Conservation (phyloP, 2,329 filamentous ascomycete genomes). For the Aspergillus carbonarius region DNA sequence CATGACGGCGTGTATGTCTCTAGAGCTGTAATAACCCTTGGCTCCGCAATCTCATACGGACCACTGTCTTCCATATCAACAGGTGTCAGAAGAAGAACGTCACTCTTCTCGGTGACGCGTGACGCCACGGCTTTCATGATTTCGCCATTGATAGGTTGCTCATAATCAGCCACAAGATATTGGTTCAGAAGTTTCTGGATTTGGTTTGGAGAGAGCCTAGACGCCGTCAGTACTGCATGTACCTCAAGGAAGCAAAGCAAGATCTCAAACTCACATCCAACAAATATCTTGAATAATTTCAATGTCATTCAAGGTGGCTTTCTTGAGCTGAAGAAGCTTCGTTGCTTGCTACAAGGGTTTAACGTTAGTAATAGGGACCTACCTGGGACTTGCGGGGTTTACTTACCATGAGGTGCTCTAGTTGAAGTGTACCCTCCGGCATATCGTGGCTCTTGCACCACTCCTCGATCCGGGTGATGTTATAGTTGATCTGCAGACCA, state of each 20-base stretch:
- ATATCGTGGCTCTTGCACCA: constrained; percentile 99
- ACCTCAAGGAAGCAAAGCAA: not conserved
- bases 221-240: constrained; percentile 2
- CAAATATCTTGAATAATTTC: constrained; percentile 99
- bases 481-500: constrained; percentile 99
- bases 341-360: constrained; percentile 73
- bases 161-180: constrained; percentile 97
- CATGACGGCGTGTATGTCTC: constrained; percentile 98
- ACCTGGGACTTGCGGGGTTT: too few species aligned
- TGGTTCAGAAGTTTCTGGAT: constrained; percentile 99
- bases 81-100: constrained; percentile 86
- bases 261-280: constrained; percentile 79
- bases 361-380: not conserved
- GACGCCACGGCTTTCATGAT: constrained; percentile 99
- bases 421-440: constrained; percentile 94
- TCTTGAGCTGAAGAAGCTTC: constrained; percentile 96
- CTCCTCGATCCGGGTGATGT: constrained; percentile 98
- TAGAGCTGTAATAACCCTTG: constrained; percentile 88
- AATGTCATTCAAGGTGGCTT: constrained; percentile 97
- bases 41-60: constrained; percentile 97
- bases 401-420: constrained; percentile 93
- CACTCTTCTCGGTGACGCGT: constrained; percentile 95
- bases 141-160: constrained; percentile 98
- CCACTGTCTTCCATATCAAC: constrained; percentile 99
- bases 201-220: constrained; percentile 92